A percentile compares a stretch with the other conserved stretches of the same genome.
These are phyloP conservation scores for Trichoderma virens DNA, from an alignment of 495 filamentous ascomycete genomes.

Conservation along the genomic window DNA sequence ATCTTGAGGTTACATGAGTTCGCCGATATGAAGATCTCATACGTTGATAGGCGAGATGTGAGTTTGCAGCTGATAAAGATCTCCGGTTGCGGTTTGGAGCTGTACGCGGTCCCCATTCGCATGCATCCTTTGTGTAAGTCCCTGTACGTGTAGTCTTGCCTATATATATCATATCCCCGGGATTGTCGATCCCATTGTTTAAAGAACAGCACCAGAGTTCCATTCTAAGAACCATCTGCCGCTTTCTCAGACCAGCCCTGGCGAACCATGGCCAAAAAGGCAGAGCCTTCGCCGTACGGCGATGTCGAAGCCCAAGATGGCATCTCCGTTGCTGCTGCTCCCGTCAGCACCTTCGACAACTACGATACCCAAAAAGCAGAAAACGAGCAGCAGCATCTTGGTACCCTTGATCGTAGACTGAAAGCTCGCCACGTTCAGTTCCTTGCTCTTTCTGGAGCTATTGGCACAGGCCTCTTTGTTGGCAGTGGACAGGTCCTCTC, in stretches of 20 bases:
- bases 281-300: background rate
- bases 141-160: background rate
- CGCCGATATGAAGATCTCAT: background rate
- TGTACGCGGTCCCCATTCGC: too few relatives aligned
- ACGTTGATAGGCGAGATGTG: background rate
- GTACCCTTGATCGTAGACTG: conserved; percentile 36
- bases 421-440: conserved; percentile 51
- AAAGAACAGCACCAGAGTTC: too few relatives aligned
- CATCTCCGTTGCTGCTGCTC: background rate
- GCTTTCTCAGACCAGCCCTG: too few relatives aligned
- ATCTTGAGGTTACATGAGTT: background rate
- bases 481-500: conserved; percentile 53
- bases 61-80: background rate
- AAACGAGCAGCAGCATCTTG: conserved; percentile 22
- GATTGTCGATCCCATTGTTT: background rate
- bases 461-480: conserved; percentile 61
- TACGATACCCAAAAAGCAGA: conserved; percentile 17
- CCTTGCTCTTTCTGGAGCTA: conserved; percentile 57
- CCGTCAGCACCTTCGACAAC: background rate
- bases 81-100: background rate
- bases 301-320: background rate
- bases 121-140: background rate
- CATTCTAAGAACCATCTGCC: too few relatives aligned
- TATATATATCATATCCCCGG: background rate
- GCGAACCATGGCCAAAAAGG: background rate